Conservation (phyloP, 495 filamentous ascomycete genomes). For the Hapsidospora chrysogenum region DNA sequence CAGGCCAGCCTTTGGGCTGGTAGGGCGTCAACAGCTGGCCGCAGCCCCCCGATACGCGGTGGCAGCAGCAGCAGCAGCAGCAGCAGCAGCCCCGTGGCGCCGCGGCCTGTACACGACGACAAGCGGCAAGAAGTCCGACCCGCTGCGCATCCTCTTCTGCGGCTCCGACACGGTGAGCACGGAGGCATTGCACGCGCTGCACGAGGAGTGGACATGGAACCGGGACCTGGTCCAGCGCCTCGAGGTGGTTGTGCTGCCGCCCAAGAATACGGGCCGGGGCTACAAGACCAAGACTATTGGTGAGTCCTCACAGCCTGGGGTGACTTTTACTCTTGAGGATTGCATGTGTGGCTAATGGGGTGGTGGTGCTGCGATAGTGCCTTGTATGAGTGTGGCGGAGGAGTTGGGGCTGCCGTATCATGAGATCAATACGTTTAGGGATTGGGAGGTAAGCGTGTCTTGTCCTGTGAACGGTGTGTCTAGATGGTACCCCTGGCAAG, state of each 20-base stretch:
- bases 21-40: too few relatives aligned
- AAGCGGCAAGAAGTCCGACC: conserved; percentile 20
- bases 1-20: too few relatives aligned
- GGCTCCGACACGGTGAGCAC: conserved; percentile 88
- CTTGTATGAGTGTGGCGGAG: conserved; percentile 49
- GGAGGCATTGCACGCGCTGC: conserved; percentile 55
- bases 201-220: conserved; percentile 36
- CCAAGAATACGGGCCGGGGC: conserved; percentile 58
- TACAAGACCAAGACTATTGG: conserved; percentile 54
- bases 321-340: too few relatives aligned
- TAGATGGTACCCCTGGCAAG: not conserved
- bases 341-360: not conserved
- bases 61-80: too few relatives aligned
- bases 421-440: conserved; percentile 59
- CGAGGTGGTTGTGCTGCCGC: conserved; percentile 70
- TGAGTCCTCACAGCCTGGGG: too few relatives aligned
- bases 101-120: not conserved
- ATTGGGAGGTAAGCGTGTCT: conserved; percentile 47
- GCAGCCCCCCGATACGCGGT: too few relatives aligned
- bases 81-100: too few relatives aligned
- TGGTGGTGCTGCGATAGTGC: conserved; percentile 32
- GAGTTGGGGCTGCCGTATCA: conserved; percentile 50
- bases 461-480: not conserved
- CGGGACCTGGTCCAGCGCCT: conserved; percentile 54
- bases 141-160: conserved; percentile 85